These are phyloP conservation scores for Globisporangium irregulare DNA, from an alignment of 352 stramenopile genomes.

Conservation along the genomic window DNA sequence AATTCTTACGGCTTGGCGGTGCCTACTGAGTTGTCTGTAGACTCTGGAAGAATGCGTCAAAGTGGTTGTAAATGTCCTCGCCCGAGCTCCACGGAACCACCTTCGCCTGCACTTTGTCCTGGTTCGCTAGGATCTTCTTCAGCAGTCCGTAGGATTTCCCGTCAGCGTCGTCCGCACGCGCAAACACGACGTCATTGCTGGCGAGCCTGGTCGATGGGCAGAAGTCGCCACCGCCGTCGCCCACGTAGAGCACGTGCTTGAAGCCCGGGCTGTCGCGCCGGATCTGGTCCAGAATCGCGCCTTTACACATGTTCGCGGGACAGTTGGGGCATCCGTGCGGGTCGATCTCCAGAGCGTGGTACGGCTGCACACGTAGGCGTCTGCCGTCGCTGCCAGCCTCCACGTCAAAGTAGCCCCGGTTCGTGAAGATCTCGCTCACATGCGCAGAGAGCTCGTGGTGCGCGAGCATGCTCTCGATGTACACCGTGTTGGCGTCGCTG, in stretches of 20 bases:
- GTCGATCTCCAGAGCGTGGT: constrained; percentile 30
- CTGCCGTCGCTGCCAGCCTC: constrained; percentile 16
- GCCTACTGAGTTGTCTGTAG: background rate
- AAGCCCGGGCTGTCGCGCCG: constrained; percentile 25
- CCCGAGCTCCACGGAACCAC: constrained; percentile 66
- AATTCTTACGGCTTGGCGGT: background rate
- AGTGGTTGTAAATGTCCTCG: constrained; percentile 55
- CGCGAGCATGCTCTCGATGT: constrained; percentile 74
- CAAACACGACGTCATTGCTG: constrained; percentile 55
- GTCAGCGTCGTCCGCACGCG: constrained; percentile 43
- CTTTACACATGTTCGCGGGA: constrained; percentile 84
- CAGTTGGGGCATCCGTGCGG: constrained; percentile 60
- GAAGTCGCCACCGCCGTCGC: constrained; percentile 70
- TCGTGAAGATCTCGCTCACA: constrained; percentile 57
- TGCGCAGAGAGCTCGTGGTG: constrained; percentile 27
- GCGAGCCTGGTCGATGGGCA: constrained; percentile 53
- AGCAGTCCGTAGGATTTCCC: constrained; percentile 56
- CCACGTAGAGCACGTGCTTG: constrained; percentile 63
- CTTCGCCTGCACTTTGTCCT: constrained; percentile 30
- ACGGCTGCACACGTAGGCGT: constrained; percentile 52
- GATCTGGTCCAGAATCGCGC: constrained; percentile 55
- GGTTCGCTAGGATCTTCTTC: constrained; percentile 38
- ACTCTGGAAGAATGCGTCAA: constrained; percentile 22
- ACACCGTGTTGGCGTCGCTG: constrained; percentile 78
- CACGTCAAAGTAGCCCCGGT: constrained; percentile 41